Conservation (phyloP, 1,139 yeast genomes). For the Yamadazyma diddensiae region DNA sequence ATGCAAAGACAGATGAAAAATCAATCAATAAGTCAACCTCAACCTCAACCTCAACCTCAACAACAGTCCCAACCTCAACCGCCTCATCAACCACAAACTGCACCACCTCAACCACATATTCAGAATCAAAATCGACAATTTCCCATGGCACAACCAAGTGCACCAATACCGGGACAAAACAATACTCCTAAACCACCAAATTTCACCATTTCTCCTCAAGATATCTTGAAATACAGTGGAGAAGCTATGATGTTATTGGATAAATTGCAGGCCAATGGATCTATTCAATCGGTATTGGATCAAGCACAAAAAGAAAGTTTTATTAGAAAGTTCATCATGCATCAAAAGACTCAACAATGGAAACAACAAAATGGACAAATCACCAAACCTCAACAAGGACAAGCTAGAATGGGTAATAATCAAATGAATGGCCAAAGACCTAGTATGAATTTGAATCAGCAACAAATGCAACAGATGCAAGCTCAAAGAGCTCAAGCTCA, state of each 20-base stretch:
- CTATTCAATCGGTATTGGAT: conserved; percentile 29
- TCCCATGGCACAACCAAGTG: conserved; percentile 12
- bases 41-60: conserved; percentile 19
- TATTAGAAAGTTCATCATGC: conserved; percentile 38
- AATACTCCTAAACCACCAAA: conserved; percentile 30
- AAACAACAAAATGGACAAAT: conserved; percentile 33
- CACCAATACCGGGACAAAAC: conserved; percentile 6
- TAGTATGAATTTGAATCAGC: conserved; percentile 6
- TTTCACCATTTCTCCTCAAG: conserved; percentile 41
- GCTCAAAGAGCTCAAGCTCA: conserved; percentile 14
- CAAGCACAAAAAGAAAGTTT: conserved; percentile 38
- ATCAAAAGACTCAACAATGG: conserved; percentile 42
- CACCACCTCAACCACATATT: conserved; percentile 9
- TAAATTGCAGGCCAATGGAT: conserved; percentile 38
- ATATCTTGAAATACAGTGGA: conserved; percentile 36
- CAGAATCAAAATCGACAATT: conserved; percentile 9
- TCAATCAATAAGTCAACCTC: conserved; percentile 3
- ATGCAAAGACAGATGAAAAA: conserved; percentile 32
- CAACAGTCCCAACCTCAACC: conserved; percentile 4
- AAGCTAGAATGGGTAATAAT: conserved; percentile 4
- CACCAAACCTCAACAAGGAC: conserved; percentile 2
- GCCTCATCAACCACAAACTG: conserved; percentile 5
- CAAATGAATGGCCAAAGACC: conserved; percentile 3
- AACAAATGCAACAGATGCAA: conserved; percentile 10
- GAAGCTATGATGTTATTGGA: conserved; percentile 41